These are phyloP conservation scores for Phaeosphaeriaceae sp. DNA, from an alignment of 2,329 filamentous ascomycete genomes.

Conservation along the genomic window DNA sequence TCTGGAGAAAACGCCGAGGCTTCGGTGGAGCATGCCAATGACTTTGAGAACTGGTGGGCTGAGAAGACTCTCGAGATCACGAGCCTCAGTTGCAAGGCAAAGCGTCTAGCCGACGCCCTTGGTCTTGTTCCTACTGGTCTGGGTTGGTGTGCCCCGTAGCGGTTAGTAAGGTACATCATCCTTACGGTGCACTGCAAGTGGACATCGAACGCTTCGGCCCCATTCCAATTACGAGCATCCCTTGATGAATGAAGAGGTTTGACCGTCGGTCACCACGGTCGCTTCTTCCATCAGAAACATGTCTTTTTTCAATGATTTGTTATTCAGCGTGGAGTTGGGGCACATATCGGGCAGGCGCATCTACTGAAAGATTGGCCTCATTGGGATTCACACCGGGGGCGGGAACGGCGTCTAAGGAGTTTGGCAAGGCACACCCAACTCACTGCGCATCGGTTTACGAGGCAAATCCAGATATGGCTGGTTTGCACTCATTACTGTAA, in stretches of 20 bases:
- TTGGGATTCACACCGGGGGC: conserved; percentile 11
- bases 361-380: conserved; percentile 18
- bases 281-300: neutral
- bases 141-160: conserved; percentile 45
- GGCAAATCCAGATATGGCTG: neutral
- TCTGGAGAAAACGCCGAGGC: neutral
- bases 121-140: conserved; percentile 38
- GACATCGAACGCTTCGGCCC: conserved; percentile 10
- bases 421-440: conserved; percentile 4
- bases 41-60: conserved; percentile 51
- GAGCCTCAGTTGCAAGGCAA: conserved; percentile 40
- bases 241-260: neutral
- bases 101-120: conserved; percentile 31
- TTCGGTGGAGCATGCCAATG: conserved; percentile 26
- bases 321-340: conserved; percentile 34
- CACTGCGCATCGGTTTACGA: neutral
- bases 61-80: conserved; percentile 43
- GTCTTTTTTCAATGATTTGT: conserved; percentile 3
- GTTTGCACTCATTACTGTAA: no score
- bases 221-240: neutral
- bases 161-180: conserved; percentile 35
- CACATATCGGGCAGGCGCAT: conserved; percentile 22
- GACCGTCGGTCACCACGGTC: neutral
- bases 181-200: conserved; percentile 9
- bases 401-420: conserved; percentile 15